Conservation (phyloP, 1,139 yeast genomes). For the Yamadazyma triangularis region DNA sequence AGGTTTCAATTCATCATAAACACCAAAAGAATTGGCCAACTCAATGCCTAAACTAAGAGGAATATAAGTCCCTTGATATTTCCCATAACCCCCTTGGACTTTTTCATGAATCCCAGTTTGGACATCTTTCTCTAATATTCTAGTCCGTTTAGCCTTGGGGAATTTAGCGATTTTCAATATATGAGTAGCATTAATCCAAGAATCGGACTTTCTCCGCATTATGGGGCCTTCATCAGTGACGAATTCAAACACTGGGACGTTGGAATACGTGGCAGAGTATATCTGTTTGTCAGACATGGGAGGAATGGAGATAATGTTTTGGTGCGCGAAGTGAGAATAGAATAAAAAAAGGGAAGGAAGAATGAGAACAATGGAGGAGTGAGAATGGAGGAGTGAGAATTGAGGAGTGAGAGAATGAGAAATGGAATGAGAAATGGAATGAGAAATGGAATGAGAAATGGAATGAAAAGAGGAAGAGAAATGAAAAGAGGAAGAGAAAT, state of each 20-base stretch:
- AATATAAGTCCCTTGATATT: slow-evolving; percentile 94
- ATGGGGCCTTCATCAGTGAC: slow-evolving; percentile 69
- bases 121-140: slow-evolving; percentile 84
- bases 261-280: slow-evolving; percentile 77
- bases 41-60: slow-evolving; percentile 63
- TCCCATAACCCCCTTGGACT: slow-evolving; percentile 94
- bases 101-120: slow-evolving; percentile 83
- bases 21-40: slow-evolving; percentile 70
- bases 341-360: too few relatives aligned
- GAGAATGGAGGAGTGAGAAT: too few relatives aligned
- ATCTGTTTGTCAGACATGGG: slow-evolving; percentile 42
- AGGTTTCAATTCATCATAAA: slow-evolving; percentile 59
- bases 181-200: slow-evolving; percentile 90
- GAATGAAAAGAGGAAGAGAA: too few relatives aligned
- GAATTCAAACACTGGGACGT: slow-evolving; percentile 72
- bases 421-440: too few relatives aligned
- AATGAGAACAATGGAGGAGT: too few relatives aligned
- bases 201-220: slow-evolving; percentile 77
- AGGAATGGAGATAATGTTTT: too few relatives aligned
- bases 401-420: too few relatives aligned
- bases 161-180: slow-evolving; percentile 82
- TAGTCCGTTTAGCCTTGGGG: slow-evolving; percentile 81
- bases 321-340: too few relatives aligned
- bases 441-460: too few relatives aligned
- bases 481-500: too few relatives aligned